A percentile compares a stretch with the other conserved stretches of the same genome.
Conservation (phyloP, 2,329 filamentous ascomycete genomes). For the Xylaria sp. region DNA sequence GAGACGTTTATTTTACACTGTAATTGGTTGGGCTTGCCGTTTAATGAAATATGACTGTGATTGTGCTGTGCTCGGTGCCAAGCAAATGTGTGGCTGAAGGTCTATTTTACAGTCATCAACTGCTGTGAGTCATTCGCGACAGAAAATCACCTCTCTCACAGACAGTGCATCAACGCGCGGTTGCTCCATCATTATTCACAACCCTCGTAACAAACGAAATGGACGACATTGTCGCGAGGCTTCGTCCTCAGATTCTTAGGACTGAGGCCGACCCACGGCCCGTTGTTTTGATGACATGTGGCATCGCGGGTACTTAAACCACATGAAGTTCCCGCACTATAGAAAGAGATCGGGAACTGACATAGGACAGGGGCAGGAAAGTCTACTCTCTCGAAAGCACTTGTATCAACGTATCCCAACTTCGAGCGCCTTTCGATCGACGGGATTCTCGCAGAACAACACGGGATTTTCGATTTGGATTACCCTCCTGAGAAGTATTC, state of each 20-base stretch:
- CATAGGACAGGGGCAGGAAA: constrained; percentile 44
- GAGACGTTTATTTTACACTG: neutral
- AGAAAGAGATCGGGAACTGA: neutral
- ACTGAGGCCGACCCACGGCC: constrained; percentile 37
- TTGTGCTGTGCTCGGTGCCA: neutral
- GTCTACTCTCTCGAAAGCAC: constrained; percentile 45
- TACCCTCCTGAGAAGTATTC: constrained; percentile 41
- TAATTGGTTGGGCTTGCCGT: neutral
- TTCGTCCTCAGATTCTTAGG: constrained; percentile 28
- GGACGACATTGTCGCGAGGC: constrained; percentile 31
- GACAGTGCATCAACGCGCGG: neutral
- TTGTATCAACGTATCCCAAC: constrained; percentile 38
- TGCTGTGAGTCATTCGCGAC: constrained; percentile 1
- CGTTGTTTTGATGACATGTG: constrained; percentile 48
- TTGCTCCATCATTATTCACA: neutral
- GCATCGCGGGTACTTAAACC: constrained; percentile 43
- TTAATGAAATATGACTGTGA: neutral
- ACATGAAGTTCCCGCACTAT: neutral
- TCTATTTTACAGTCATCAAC: neutral
- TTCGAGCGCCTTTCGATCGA: constrained; percentile 46
- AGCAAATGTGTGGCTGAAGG: neutral
- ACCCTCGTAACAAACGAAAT: constrained; percentile 49
- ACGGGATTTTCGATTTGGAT: constrained; percentile 45
- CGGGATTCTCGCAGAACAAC: constrained; percentile 39
- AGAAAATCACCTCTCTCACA: neutral